Evolutionary conservation across 352 stramenopile species (phyloP).

Genomic region (Phytophthora boehmeriae): DNA sequence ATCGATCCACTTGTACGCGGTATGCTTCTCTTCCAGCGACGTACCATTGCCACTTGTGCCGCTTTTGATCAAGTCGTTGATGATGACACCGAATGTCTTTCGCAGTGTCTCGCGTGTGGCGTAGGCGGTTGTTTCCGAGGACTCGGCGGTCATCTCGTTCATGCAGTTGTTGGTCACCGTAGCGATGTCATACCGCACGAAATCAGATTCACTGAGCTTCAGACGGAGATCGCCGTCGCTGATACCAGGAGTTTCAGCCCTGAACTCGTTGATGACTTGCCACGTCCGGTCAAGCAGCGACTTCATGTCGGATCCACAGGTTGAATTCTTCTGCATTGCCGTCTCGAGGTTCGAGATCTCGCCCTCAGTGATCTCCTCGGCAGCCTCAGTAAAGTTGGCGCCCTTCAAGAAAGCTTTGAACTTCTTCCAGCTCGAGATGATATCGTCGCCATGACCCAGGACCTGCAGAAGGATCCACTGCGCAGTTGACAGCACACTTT

Average conservation of each 20-base stretch:
- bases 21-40: constrained; percentile 35
- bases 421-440: constrained; percentile 18
- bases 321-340: constrained; percentile 38
- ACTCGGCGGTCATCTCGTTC: too few relatives aligned
- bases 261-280: constrained; percentile 44
- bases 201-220: constrained; percentile 46
- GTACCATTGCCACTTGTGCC: constrained; percentile 43
- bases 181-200: constrained; percentile 60
- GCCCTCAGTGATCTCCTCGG: too few relatives aligned
- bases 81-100: too few relatives aligned
- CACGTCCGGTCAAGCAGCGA: constrained; percentile 48
- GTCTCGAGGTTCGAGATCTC: constrained; percentile 39
- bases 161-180: constrained; percentile 46
- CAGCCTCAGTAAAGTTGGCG: too few relatives aligned
- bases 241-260: constrained; percentile 30
- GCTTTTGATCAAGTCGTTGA: constrained; percentile 46
- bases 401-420: constrained; percentile 24
- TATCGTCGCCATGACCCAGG: constrained; percentile 5
- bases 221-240: constrained; percentile 46
- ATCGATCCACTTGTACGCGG: constrained; percentile 46
- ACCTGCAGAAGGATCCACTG: constrained; percentile 18
- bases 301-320: constrained; percentile 49
- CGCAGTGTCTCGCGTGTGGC: too few relatives aligned
- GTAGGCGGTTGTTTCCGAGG: too few relatives aligned
- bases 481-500: constrained; percentile 31